These are phyloP conservation scores for Daldinia eschscholtzii DNA, from an alignment of 2,329 filamentous ascomycete species.

Conservation along the genomic window DNA sequence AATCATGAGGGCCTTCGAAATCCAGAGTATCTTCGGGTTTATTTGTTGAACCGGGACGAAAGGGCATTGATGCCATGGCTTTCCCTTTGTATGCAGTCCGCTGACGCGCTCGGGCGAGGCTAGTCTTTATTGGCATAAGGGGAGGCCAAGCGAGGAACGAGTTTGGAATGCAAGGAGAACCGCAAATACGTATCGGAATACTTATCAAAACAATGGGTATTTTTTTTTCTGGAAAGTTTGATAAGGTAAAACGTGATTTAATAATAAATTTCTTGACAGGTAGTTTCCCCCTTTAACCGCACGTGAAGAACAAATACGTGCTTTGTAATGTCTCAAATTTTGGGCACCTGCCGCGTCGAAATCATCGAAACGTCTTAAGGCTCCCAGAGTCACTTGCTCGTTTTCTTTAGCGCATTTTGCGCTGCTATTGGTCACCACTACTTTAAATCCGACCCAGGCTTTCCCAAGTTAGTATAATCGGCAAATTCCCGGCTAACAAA, in stretches of 20 bases:
- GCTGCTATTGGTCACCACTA: slow-evolving; percentile 21
- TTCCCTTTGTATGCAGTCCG: slow-evolving; percentile 44
- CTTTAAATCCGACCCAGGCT: slow-evolving; percentile 12
- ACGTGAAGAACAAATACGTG: slow-evolving; percentile 12
- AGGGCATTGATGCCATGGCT: slow-evolving; percentile 32
- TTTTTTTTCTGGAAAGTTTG: slow-evolving; percentile 3
- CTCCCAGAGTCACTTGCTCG: slow-evolving; percentile 20
- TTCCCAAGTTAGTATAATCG: slow-evolving; percentile 29
- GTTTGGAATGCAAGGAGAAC: slow-evolving; percentile 23
- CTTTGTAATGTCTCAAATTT: slow-evolving; percentile 34
- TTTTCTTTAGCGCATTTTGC: slow-evolving; percentile 12
- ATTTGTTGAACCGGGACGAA: slow-evolving; percentile 11
- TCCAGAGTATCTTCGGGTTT: slow-evolving; percentile 1
- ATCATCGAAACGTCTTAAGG: slow-evolving; percentile 31
- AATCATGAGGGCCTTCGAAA: neutral
- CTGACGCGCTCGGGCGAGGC: slow-evolving; percentile 51
- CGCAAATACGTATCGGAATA: slow-evolving; percentile 7
- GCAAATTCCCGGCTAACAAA: slow-evolving; percentile 29
- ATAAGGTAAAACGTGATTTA: slow-evolving; percentile 18
- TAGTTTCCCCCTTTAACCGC: slow-evolving; percentile 2
- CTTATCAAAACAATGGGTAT: neutral
- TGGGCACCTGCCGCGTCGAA: slow-evolving; percentile 34
- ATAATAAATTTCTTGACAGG: neutral
- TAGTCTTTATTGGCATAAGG: slow-evolving; percentile 53
- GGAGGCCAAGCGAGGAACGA: slow-evolving; percentile 13